Conservation (phyloP, 768 basidiomycete genomes). For the Leucosporidium yakuticum region DNA sequence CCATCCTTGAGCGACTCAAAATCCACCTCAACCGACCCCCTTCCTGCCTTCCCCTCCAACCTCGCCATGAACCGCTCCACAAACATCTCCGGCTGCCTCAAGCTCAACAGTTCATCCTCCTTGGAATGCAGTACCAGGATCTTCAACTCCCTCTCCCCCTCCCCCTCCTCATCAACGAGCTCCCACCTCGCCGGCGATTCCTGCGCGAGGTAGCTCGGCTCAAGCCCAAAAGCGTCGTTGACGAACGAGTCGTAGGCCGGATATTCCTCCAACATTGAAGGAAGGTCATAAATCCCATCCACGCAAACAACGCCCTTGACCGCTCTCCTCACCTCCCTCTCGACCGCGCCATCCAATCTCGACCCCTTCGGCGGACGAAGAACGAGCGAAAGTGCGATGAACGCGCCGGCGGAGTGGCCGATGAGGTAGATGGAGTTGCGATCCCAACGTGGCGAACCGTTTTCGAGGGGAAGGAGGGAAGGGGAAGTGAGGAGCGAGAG, state of each 20-base stretch:
- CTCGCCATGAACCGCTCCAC: slow-evolving; percentile 16
- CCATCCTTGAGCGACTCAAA: slow-evolving; percentile 26
- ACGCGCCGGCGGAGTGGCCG: slow-evolving; percentile 32
- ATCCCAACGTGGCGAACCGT: slow-evolving; percentile 11
- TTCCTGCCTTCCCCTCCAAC: not conserved
- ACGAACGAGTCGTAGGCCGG: slow-evolving; percentile 36
- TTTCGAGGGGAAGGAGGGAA: slow-evolving; percentile 12
- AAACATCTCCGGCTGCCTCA: slow-evolving; percentile 31
- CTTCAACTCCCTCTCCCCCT: not conserved
- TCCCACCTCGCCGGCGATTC: slow-evolving; percentile 28
- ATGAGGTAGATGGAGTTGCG: slow-evolving; percentile 9
- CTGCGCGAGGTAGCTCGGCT: not conserved
- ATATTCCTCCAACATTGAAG: slow-evolving; percentile 35
- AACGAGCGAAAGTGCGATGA: slow-evolving; percentile 22
- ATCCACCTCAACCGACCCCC: slow-evolving; percentile 24
- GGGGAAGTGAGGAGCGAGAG: slow-evolving; percentile 13
- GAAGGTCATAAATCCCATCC: slow-evolving; percentile 39
- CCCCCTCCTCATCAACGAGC: not conserved
- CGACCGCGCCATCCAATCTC: no score
- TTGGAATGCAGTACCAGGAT: slow-evolving; percentile 35
- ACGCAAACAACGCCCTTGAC: slow-evolving; percentile 26
- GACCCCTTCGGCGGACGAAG: not conserved
- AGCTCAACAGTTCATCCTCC: slow-evolving; percentile 36
- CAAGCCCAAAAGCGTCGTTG: slow-evolving; percentile 30
- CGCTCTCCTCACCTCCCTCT: slow-evolving; percentile 5